These are phyloP conservation scores for Neurospora sp. DNA, from an alignment of 495 filamentous ascomycete species.

Conservation along the genomic window DNA sequence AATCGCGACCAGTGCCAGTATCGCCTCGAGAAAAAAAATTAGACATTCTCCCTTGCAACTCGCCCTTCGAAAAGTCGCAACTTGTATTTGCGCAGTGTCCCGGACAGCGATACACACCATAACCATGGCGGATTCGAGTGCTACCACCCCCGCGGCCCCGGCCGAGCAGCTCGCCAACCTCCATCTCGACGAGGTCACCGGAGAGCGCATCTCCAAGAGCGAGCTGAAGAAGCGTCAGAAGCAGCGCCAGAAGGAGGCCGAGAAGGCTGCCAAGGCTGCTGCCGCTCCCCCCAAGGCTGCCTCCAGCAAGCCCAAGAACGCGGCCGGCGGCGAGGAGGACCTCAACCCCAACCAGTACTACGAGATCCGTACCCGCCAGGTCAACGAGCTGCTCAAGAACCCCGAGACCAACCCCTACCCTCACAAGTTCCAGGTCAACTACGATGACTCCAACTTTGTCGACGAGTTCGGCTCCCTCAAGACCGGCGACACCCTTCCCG, in stretches of 20 bases:
- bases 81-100: background rate
- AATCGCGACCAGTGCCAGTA: background rate
- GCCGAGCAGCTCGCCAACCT: constrained; percentile 60
- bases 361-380: constrained; percentile 77
- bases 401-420: constrained; percentile 85
- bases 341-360: constrained; percentile 94
- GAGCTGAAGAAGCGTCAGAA: constrained; percentile 96
- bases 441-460: constrained; percentile 66
- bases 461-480: constrained; percentile 63
- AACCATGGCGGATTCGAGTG: constrained; percentile 40
- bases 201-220: constrained; percentile 75
- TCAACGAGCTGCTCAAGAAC: constrained; percentile 76
- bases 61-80: background rate
- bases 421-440: constrained; percentile 89
- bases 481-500: constrained; percentile 73
- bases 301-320: constrained; percentile 56
- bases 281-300: constrained; percentile 56
- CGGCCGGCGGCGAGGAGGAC: constrained; percentile 32
- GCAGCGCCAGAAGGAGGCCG: constrained; percentile 71
- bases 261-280: constrained; percentile 80
- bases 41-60: background rate
- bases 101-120: background rate
- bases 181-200: constrained; percentile 73
- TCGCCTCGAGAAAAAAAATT: background rate
- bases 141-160: constrained; percentile 28